Evolutionary conservation across 208 protist species (phyloP).

Genomic region (Acanthamoeba royreba): DNA sequence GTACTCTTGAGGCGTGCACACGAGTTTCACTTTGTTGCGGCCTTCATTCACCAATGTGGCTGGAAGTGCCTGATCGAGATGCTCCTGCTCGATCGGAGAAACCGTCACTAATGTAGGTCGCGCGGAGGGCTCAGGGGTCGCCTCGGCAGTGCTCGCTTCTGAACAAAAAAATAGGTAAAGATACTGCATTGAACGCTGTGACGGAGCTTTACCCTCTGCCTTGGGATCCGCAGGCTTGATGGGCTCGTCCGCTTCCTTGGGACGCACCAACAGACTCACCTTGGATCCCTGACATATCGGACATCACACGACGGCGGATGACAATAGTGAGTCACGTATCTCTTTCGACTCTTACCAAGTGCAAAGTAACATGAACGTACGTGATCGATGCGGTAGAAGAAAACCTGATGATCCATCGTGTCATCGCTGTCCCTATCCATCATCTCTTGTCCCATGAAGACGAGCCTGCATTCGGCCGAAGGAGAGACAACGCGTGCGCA

Average conservation of each 20-base stretch:
- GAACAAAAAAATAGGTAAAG: no score
- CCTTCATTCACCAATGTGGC: neutral
- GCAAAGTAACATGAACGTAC: neutral
- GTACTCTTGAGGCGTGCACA: neutral
- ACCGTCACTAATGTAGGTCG: neutral
- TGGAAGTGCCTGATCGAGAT: neutral
- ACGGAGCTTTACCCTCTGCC: neutral
- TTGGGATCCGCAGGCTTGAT: no score
- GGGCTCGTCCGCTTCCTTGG: neutral
- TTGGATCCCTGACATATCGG: neutral
- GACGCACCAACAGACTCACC: neutral
- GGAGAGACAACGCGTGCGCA: no score
- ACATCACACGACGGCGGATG: no score
- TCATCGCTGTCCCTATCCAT: neutral
- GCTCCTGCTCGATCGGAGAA: neutral
- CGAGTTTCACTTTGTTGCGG: neutral
- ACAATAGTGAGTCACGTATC: neutral
- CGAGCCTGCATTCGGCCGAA: neutral
- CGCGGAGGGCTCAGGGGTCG: neutral
- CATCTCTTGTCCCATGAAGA: neutral
- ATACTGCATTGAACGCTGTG: neutral
- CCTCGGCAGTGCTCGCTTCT: no score
- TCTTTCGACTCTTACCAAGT: no score
- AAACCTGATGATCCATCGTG: neutral
- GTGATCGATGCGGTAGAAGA: neutral